Evolutionary conservation across 164 flowering plant genomes (phyloP).

Genomic region (Malania oleifera): DNA sequence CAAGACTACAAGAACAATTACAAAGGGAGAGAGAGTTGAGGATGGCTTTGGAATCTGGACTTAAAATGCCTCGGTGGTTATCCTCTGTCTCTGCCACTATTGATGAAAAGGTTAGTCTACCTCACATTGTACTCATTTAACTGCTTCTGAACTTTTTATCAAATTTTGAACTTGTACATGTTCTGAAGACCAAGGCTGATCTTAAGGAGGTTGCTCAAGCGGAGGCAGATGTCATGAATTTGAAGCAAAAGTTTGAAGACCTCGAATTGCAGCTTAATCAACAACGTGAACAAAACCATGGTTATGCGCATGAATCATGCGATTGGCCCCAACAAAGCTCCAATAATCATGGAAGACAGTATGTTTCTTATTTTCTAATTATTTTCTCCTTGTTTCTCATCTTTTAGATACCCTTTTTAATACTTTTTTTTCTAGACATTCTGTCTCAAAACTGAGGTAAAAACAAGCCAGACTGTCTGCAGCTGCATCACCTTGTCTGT

Average conservation of each 20-base stretch:
- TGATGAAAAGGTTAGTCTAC: slow-evolving; percentile 59
- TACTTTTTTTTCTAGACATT: too few species aligned
- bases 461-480: background rate
- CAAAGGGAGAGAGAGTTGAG: slow-evolving; percentile 70
- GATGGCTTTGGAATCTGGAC: slow-evolving; percentile 62
- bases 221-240: slow-evolving; percentile 57
- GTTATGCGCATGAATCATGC: slow-evolving; percentile 22
- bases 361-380: slow-evolving; percentile 9
- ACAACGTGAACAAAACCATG: slow-evolving; percentile 33
- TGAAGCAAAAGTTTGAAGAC: slow-evolving; percentile 69
- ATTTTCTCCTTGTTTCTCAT: background rate
- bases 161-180: slow-evolving; percentile 16
- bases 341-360: slow-evolving; percentile 31
- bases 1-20: slow-evolving; percentile 65
- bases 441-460: background rate
- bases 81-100: slow-evolving; percentile 29
- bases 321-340: slow-evolving; percentile 24
- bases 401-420: background rate
- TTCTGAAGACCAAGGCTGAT: slow-evolving; percentile 57
- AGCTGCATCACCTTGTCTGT: background rate
- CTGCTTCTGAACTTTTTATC: background rate
- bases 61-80: slow-evolving; percentile 27
- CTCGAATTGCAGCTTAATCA: slow-evolving; percentile 51
- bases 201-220: slow-evolving; percentile 58
- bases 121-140: slow-evolving; percentile 6